Evolutionary conservation across 257 asterid genomes (phyloP).

Genomic region (Solanum boliviense): DNA sequence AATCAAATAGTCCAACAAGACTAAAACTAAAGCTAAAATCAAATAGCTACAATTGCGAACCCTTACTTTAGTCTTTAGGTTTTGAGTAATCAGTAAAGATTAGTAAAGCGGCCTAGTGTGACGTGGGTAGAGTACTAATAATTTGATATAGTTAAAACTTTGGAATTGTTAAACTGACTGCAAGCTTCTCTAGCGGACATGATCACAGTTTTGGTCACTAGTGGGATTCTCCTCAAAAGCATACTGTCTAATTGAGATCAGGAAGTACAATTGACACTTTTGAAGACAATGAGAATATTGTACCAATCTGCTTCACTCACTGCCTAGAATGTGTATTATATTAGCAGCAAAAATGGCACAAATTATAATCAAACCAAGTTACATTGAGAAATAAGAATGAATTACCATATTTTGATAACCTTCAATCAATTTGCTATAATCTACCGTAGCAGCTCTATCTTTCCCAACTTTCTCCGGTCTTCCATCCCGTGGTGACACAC

Average conservation of each 20-base stretch:
- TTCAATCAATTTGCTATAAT: constrained; percentile 45
- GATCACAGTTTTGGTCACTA: not conserved
- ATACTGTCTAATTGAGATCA: not conserved
- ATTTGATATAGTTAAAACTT: not conserved
- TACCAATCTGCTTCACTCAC: not conserved
- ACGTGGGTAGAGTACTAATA: not conserved
- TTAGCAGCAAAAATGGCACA: not conserved
- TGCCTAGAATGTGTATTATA: not conserved
- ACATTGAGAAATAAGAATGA: not conserved
- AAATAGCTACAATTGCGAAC: not conserved
- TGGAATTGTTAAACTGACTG: not conserved
- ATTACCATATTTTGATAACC: constrained; percentile 75
- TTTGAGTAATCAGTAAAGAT: not conserved
- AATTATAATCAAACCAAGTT: not conserved
- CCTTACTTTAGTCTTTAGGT: not conserved
- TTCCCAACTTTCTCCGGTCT: constrained; percentile 5
- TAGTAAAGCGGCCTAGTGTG: too few species aligned
- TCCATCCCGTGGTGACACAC: constrained; percentile 1
- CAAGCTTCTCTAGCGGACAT: not conserved
- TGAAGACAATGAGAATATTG: not conserved
- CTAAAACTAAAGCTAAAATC: not conserved
- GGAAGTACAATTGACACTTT: not conserved
- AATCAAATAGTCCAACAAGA: not conserved
- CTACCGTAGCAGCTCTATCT: constrained; percentile 19
- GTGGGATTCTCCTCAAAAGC: not conserved